phyloP scores from a whole-genome alignment of 345 rosid species.

The Moricandia arvensis region DNA sequence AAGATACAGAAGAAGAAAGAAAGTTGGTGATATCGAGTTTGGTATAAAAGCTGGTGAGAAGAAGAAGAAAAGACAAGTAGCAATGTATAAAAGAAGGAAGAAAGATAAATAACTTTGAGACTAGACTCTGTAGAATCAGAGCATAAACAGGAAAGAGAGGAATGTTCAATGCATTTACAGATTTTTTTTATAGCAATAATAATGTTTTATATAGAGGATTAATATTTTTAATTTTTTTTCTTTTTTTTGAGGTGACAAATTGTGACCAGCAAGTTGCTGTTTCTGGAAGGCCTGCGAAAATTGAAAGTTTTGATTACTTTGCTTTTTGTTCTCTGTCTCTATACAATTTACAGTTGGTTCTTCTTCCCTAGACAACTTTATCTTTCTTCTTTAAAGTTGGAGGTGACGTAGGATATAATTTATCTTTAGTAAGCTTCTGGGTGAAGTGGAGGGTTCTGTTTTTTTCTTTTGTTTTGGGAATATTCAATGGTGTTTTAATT shows the following conservation, averaged over 20 bases:
- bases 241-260: slow-evolving; percentile 34
- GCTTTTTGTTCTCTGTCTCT: neutral
- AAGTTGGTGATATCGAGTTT: slow-evolving; percentile 3
- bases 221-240: neutral
- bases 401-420: neutral
- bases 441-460: neutral
- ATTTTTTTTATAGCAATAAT: neutral
- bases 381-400: neutral
- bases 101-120: slow-evolving; percentile 14
- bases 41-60: slow-evolving; percentile 16
- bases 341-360: slow-evolving; percentile 29
- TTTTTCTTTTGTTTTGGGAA: neutral
- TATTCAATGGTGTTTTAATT: slow-evolving; percentile 9
- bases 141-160: slow-evolving; percentile 32
- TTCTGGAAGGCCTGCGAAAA: slow-evolving; percentile 23
- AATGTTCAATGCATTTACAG: slow-evolving; percentile 42
- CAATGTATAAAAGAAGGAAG: neutral
- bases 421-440: slow-evolving; percentile 20
- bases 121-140: slow-evolving; percentile 26
- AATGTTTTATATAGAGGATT: neutral
- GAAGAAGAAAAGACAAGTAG: slow-evolving; percentile 18
- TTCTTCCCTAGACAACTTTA: slow-evolving; percentile 33
- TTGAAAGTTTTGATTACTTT: neutral
- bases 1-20: slow-evolving; percentile 19
- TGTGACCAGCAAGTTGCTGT: slow-evolving; percentile 39